Base-by-base conservation (phyloP, 345 rosid genomes). In the Boechera stricta region DNA sequence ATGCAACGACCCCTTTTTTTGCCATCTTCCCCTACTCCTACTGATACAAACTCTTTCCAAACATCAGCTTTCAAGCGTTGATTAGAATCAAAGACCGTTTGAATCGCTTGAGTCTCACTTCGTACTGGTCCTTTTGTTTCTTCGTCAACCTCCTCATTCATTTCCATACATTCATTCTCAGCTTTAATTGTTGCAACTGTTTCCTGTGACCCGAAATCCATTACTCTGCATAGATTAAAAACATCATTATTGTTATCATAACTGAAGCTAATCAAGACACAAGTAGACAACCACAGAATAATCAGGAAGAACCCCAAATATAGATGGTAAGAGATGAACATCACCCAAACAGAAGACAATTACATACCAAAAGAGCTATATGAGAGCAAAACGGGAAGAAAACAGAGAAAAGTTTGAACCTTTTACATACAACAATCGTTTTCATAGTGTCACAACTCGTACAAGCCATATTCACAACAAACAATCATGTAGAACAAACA, bases 201-300 rank as follows among this genome's bases (percentile, higher is more conserved):
- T 13, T 44, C 16, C 48, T 44, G 48, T 13, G 32, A 21, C 4
- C 4, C 3, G 13, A 24, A 26, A 53, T 53, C 58, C 58, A 53
- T 53, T 53, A 13, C 16, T 13, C 58, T 53, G 58, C 58, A 10
- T 5, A 24, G 10, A 53, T 4, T 4, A 5, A 53, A 24, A 53
- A 11, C 58, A 26, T 10, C 15, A 53, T 26, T 44, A 11, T 44
- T 21, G 24, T 13, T 44, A 44, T 44, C 48, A 44, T 18, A 71
- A 47, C 3, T 47, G 7, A 35, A 35, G 62, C 45, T 38, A 72
- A 52, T 29, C 31, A 64, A 74, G 5, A 42, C 45, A 45, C 4
- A 74, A 44, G 48, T 44, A 44, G 6, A 44, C 7, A 55, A 48
- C 53, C 10, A 48, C 53, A 53, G 47, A 64, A 29, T 33, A 71